Conservation (phyloP, 2,329 filamentous ascomycete species). For the Arthrobotrys sphaeroides region DNA sequence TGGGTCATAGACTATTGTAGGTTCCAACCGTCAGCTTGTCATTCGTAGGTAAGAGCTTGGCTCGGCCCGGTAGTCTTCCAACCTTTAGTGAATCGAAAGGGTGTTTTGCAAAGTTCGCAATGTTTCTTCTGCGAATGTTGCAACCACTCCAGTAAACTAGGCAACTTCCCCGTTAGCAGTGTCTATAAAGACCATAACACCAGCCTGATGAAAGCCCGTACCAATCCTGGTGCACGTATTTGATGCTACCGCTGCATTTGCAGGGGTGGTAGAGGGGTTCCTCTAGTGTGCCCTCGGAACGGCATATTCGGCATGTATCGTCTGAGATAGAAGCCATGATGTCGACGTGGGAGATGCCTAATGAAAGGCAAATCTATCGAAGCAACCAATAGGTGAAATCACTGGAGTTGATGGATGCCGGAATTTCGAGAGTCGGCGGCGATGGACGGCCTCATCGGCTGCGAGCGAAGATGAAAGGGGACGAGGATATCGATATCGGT, state of each 20-base stretch:
- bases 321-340: conserved; percentile 64
- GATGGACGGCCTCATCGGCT: conserved; percentile 39
- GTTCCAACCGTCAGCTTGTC: not conserved
- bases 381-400: conserved; percentile 3
- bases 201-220: conserved; percentile 22
- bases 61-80: not conserved
- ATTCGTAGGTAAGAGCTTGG: not conserved
- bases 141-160: conserved; percentile 89
- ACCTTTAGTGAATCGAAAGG: conserved; percentile 93
- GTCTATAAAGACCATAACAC: not conserved
- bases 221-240: conserved; percentile 96
- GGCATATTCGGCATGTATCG: conserved; percentile 96
- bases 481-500: conserved; percentile 7
- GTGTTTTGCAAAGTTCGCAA: conserved; percentile 98
- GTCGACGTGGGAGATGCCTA: conserved; percentile 22
- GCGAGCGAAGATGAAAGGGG: conserved; percentile 21
- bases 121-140: conserved; percentile 99
- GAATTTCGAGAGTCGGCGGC: conserved; percentile 27
- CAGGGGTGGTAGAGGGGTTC: conserved; percentile 97
- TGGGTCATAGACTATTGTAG: conserved; percentile 75
- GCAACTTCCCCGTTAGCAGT: not conserved
- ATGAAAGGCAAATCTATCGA: conserved; percentile 1
- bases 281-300: conserved; percentile 80
- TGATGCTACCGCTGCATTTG: conserved; percentile 99
- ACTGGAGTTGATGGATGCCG: conserved; percentile 1